phyloP scores from a whole-genome alignment of 2,329 filamentous ascomycete genomes.

The Penicillium frequentans region DNA sequence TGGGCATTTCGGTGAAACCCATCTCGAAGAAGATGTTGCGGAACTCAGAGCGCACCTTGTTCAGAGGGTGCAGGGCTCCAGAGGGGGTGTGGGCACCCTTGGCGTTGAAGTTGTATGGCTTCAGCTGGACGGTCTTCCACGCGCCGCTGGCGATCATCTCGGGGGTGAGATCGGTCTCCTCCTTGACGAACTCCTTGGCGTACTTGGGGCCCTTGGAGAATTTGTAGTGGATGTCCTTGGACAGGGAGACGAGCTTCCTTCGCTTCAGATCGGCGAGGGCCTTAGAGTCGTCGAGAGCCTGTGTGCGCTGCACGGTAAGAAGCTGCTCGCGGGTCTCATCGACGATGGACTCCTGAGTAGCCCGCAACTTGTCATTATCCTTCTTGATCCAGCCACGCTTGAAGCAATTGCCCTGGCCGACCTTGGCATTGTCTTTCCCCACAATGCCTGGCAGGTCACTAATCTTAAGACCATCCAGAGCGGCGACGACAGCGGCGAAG shows the following conservation, averaged over 20 bases:
- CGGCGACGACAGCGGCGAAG: constrained; percentile 70
- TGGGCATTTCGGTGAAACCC: constrained; percentile 98
- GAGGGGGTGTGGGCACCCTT: constrained; percentile 54
- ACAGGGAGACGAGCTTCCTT: constrained; percentile 80
- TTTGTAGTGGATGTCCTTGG: constrained; percentile 83
- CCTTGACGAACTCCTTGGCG: constrained; percentile 81
- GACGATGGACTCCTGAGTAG: constrained; percentile 67
- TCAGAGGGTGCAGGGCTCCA: constrained; percentile 62
- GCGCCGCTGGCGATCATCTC: constrained; percentile 85
- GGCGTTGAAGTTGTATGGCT: constrained; percentile 76
- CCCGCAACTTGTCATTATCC: constrained; percentile 57
- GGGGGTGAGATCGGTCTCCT: constrained; percentile 91
- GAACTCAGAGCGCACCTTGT: constrained; percentile 95
- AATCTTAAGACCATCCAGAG: constrained; percentile 79
- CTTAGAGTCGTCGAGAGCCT: constrained; percentile 71
- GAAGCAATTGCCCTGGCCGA: constrained; percentile 95
- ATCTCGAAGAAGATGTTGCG: constrained; percentile 98
- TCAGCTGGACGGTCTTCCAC: constrained; percentile 92
- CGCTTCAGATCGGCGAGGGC: constrained; percentile 81
- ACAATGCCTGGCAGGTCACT: constrained; percentile 60
- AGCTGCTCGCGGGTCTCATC: constrained; percentile 79
- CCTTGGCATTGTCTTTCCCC: constrained; percentile 51
- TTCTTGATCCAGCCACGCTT: constrained; percentile 70
- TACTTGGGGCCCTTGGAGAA: constrained; percentile 85
- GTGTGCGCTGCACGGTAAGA: constrained; percentile 67